A percentile compares a stretch with the other conserved stretches of the same genome.
phyloP scores from a whole-genome alignment of 2,329 filamentous ascomycete genomes.

The Aciculosporium take region DNA sequence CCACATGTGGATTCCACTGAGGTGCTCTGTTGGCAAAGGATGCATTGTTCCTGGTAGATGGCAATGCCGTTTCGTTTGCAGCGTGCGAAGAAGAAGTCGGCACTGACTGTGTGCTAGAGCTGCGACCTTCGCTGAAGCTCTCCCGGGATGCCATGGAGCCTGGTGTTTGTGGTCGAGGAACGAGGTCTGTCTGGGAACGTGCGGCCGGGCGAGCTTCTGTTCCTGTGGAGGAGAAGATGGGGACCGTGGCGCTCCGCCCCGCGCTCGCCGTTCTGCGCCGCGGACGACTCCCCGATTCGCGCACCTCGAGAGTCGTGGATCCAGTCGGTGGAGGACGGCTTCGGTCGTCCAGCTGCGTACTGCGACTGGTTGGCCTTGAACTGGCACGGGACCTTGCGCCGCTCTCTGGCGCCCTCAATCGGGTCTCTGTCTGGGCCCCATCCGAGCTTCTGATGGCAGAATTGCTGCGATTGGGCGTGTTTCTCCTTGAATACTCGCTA shows the following conservation, averaged over 20 bases:
- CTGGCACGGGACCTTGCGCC: conserved; percentile 25
- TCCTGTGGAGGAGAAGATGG: conserved; percentile 26
- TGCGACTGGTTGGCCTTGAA: conserved; percentile 32
- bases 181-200: conserved; percentile 53
- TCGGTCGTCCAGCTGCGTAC: conserved; percentile 29
- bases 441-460: conserved; percentile 21
- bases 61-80: conserved; percentile 11
- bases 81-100: conserved; percentile 12
- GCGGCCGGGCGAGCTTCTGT: conserved; percentile 34
- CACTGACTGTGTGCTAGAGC: conserved; percentile 23
- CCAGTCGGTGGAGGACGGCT: conserved; percentile 32
- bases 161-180: conserved; percentile 25
- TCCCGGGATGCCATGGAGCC: conserved; percentile 25
- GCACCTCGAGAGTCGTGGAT: conserved; percentile 17
- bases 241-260: conserved; percentile 39
- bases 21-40: conserved; percentile 25
- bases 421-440: conserved; percentile 11
- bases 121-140: conserved; percentile 27
- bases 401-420: conserved; percentile 15
- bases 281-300: conserved; percentile 15
- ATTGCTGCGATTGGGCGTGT: conserved; percentile 26
- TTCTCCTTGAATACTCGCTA: conserved; percentile 21
- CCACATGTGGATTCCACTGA: conserved; percentile 11
- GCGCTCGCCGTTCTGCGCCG: conserved; percentile 40
- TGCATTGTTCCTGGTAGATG: conserved; percentile 12